Base-by-base conservation (phyloP, 108 stramenopile genomes). In the Cyclotella atomus region DNA sequence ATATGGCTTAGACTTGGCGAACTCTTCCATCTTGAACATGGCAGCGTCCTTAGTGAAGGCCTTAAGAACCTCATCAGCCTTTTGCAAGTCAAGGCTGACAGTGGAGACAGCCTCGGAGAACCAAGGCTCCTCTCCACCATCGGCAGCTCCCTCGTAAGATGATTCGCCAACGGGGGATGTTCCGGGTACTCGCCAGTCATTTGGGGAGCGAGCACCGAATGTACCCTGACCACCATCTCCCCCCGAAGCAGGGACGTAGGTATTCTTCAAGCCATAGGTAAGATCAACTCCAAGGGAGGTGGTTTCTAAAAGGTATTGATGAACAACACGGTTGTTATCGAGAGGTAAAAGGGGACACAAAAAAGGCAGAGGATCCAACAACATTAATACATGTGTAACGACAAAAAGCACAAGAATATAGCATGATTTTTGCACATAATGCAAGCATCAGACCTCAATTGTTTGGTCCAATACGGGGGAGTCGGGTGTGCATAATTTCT, bases 21-120 rank as follows among this genome's bases (percentile, higher is more conserved):
- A 95, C 24, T 85, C 87, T 43, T 87, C 90, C 52, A 91, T 89
- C 86, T 95, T 95, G 82, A 95, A 93, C 59, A 73, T 66, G 41
- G 94, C 94, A 52, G 92, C 94, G 49, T 95, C 91, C 82, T 91
- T 93, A 38, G 95, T 96, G 87, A 96, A 96, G 0, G 95, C 95
- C 88, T 90, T 89, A 59, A 93, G 73, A 44, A 92, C 92, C 43
- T 91, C 89, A 52, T 90, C 90, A 34, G 90, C 92, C 85, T 93
- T 92, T 35, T 66, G 75, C 85, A 93, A 79, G 76, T 96, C 95
- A 36, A 96, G 86, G 41, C 84, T 86, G 68, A 96, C 95, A 27
- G 95, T 96, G 50, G 89, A 90, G 52, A 96, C 88, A 41, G 95
- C 95, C 83, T 96, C 95, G 27, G 95, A 83, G 83, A 93, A 93